Conservation (phyloP, 2,329 filamentous ascomycete species). For the Paraphaeosphaeria sporulosa region DNA sequence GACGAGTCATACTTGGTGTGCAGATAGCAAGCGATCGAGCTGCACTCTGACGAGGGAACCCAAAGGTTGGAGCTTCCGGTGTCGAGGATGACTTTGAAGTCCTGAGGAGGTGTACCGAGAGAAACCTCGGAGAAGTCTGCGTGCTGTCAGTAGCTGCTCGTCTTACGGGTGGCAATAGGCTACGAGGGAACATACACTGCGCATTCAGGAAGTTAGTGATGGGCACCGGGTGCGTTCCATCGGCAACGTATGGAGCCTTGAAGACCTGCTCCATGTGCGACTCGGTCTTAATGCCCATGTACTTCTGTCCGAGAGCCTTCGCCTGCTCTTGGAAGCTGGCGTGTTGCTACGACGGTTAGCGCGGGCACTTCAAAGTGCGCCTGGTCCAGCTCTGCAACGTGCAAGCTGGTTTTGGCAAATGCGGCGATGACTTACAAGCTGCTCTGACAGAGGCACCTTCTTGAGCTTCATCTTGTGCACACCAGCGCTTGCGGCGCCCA, state of each 20-base stretch:
- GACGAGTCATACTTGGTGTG: slow-evolving; percentile 96
- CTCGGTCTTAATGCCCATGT: slow-evolving; percentile 82
- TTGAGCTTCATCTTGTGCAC: slow-evolving; percentile 97
- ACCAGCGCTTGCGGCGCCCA: slow-evolving; percentile 82
- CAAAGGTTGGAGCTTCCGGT: slow-evolving; percentile 99
- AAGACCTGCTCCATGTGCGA: slow-evolving; percentile 78
- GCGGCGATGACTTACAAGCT: slow-evolving; percentile 73
- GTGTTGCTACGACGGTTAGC: slow-evolving; percentile 64
- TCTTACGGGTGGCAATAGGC: background rate
- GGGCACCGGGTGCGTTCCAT: slow-evolving; percentile 79
- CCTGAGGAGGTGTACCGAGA: slow-evolving; percentile 89
- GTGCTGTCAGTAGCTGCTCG: slow-evolving; percentile 26
- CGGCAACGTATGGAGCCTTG: slow-evolving; percentile 72
- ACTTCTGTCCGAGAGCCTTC: slow-evolving; percentile 90
- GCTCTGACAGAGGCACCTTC: slow-evolving; percentile 91
- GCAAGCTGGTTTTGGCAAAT: background rate
- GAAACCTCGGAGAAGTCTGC: slow-evolving; percentile 95
- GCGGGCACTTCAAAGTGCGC: slow-evolving; percentile 14
- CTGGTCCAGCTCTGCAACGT: background rate
- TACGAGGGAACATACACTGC: slow-evolving; percentile 75
- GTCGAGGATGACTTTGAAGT: slow-evolving; percentile 98
- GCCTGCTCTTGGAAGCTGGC: slow-evolving; percentile 83
- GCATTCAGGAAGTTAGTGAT: slow-evolving; percentile 98
- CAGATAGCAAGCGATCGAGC: slow-evolving; percentile 96
- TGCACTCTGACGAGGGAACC: slow-evolving; percentile 91